Conservation (phyloP, 768 basidiomycete species). For the Boletus sp. region DNA sequence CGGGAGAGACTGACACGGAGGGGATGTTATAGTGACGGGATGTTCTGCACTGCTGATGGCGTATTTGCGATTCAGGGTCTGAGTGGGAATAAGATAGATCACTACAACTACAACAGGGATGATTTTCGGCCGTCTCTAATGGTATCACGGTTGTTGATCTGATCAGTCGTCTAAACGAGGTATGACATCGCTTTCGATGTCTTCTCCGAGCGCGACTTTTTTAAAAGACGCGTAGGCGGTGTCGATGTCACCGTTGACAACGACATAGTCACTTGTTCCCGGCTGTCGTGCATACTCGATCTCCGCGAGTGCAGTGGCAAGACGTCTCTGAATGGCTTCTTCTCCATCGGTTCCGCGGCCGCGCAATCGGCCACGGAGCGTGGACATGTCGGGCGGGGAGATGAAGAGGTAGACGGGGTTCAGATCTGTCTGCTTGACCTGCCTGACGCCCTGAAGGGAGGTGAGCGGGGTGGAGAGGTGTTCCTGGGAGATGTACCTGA, state of each 20-base stretch:
- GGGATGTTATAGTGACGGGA: constrained; percentile 67
- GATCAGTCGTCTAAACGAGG: constrained; percentile 59
- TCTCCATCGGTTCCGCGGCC: constrained; percentile 84
- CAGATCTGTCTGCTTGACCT: constrained; percentile 80
- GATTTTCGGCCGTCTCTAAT: not conserved
- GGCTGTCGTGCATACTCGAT: constrained; percentile 79
- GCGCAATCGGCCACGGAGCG: constrained; percentile 65
- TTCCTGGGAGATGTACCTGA: constrained; percentile 47
- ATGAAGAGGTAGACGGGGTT: constrained; percentile 90
- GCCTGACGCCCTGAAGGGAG: constrained; percentile 72
- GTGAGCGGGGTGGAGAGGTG: not conserved
- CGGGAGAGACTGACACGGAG: constrained; percentile 5
- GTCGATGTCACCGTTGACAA: constrained; percentile 89
- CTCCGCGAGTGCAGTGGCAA: constrained; percentile 75
- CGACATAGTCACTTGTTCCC: constrained; percentile 72
- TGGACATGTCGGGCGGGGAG: constrained; percentile 77
- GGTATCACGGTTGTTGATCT: constrained; percentile 1
- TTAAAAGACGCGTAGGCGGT: constrained; percentile 77
- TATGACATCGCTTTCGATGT: constrained; percentile 55
- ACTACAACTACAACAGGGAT: not conserved
- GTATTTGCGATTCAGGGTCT: constrained; percentile 61
- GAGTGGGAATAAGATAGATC: not conserved
- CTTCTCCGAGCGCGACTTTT: constrained; percentile 69
- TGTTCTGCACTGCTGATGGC: constrained; percentile 86
- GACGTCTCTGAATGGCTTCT: constrained; percentile 65